Evolutionary conservation across 2,329 filamentous ascomycete genomes (phyloP).

Genomic region (Alternaria conjuncta): DNA sequence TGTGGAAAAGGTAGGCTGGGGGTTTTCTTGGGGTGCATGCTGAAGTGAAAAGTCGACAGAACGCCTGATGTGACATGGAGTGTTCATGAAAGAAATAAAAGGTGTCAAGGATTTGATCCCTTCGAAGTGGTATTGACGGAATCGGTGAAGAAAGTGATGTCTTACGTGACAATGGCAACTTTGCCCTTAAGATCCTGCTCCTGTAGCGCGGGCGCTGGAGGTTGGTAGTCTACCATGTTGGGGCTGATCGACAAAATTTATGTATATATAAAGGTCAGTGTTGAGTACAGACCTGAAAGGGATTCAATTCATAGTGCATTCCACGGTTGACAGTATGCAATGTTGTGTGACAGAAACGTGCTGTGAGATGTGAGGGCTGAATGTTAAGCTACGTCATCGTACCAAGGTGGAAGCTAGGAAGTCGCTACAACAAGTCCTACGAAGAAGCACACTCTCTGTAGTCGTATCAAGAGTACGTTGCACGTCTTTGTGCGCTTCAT

Average conservation of each 20-base stretch:
- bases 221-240: slow-evolving; percentile 30
- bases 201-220: slow-evolving; percentile 26
- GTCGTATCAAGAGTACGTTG: neutral
- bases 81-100: neutral
- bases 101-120: accelerated
- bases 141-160: neutral
- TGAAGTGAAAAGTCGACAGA: neutral
- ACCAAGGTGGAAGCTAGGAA: neutral
- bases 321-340: neutral
- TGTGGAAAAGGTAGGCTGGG: neutral
- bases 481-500: neutral
- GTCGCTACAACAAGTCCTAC: neutral
- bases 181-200: slow-evolving; percentile 40
- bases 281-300: neutral
- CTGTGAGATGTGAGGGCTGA: neutral
- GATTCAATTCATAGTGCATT: too few species aligned
- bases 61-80: neutral
- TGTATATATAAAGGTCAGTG: neutral
- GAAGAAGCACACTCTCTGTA: neutral
- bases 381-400: neutral
- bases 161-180: slow-evolving; percentile 41
- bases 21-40: neutral
- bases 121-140: neutral
- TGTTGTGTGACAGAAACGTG: neutral
- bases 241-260: neutral